Percentiles rank a stretch among this genome's conserved stretches.
Evolutionary conservation across 495 filamentous ascomycete species (phyloP).

Genomic region (Xylaria venustula): DNA sequence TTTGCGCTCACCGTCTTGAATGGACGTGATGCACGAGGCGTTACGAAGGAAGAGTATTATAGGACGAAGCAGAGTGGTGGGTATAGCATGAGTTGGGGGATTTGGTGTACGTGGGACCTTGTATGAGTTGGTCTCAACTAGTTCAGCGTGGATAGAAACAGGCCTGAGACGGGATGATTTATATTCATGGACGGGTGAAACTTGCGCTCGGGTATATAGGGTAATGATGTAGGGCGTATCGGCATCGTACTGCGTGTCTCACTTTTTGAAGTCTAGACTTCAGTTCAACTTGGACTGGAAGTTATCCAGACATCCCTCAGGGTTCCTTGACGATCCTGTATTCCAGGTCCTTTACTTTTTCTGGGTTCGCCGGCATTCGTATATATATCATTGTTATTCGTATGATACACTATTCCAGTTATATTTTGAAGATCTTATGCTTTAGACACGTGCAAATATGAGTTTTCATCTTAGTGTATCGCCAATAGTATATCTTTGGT

Average conservation of each 20-base stretch:
- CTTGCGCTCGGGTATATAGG: too few species aligned
- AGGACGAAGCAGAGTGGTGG: conserved; percentile 56
- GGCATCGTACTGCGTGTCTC: neutral
- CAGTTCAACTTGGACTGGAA: too few species aligned
- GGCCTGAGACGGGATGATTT: neutral
- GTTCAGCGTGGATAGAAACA: neutral
- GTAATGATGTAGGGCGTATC: too few species aligned
- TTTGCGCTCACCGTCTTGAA: conserved; percentile 63
- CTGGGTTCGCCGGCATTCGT: too few species aligned
- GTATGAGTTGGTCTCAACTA: conserved; percentile 19
- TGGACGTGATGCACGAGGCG: conserved; percentile 63
- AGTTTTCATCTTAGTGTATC: too few species aligned
- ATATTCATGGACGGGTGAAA: neutral
- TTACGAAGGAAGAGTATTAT: conserved; percentile 65
- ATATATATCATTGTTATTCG: too few species aligned
- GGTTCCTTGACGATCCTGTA: neutral
- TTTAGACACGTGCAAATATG: too few species aligned
- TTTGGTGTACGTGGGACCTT: conserved; percentile 70
- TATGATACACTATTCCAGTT: too few species aligned
- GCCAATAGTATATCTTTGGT: too few species aligned
- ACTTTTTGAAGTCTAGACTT: neutral
- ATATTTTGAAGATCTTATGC: too few species aligned
- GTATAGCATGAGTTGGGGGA: conserved; percentile 55
- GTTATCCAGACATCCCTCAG: too few species aligned
- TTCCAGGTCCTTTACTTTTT: neutral